Evolutionary conservation across 768 basidiomycete species (phyloP), one percentile per base, ranked within the genome.

Genomic region (Pleurotus tuoliensis): DNA sequence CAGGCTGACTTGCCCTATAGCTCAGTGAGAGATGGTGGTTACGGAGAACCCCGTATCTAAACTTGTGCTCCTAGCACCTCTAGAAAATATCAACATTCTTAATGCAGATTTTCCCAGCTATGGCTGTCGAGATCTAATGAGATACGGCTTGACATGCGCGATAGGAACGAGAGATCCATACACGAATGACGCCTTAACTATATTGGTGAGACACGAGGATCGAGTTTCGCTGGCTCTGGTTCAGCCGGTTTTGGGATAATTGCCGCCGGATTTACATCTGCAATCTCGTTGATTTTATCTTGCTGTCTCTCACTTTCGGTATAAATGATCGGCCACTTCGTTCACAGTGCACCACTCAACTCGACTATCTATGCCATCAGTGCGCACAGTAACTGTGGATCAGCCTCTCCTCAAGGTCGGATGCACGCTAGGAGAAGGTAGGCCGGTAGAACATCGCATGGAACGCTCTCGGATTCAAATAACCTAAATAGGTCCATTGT

Each of bases 381-480:
- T 53, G 51, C 51, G 51, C 18, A 53, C 51, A 62, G 77, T 84
- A 34, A 58, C 71, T 47, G 74, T 80, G 37, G 64, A 71, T 30
- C 61, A 66, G 13, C 82, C 85, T 16, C 73, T 84, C 65, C 70
- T 86, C 56, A 68, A 74, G 62, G 69, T 78, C 25, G 79, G 78
- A 12, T 86, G 84, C 59, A 77, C 71, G 12, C 70, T 88, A 22
- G 86, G 86, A 53, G 83, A 88, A 82, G 84, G 86, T 84, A 59
- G 40, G 66, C 47, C 18, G 25, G 50, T 22, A 13, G 38, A 45
- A 62, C 58, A 40, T 41, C 57, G 54, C 54, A 55, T 44, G 48
- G 56, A 56, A 22, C 66, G 63, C 66, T 64, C 24, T 59, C 34
- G 51, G 47, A 55, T 57, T 64, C 57, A 63, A 60, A 34, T 46